phyloP scores from a whole-genome alignment of 2,329 filamentous ascomycete species.

The Fusarium subtropicale region DNA sequence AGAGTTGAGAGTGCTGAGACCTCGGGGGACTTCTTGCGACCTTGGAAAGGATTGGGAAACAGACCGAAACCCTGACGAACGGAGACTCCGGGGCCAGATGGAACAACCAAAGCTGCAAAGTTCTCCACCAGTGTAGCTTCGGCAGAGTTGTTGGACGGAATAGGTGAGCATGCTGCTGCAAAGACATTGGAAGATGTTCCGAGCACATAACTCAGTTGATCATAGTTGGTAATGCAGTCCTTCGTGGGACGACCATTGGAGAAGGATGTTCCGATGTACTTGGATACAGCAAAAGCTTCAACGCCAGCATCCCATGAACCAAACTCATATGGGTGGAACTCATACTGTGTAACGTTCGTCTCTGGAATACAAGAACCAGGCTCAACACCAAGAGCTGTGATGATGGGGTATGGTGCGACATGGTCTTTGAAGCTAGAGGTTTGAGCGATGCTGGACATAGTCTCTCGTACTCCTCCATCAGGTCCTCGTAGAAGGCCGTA shows the following conservation, averaged over 20 bases:
- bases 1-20: conserved; percentile 3
- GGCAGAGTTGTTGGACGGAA: background rate
- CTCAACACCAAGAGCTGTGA: conserved; percentile 13
- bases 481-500: background rate
- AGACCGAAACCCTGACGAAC: conserved; percentile 3
- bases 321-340: conserved; percentile 15
- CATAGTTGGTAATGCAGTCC: conserved; percentile 10
- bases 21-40: background rate
- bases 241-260: background rate
- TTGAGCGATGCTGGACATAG: conserved; percentile 7
- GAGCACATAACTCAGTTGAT: conserved; percentile 14
- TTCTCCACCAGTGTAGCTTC: conserved; percentile 1
- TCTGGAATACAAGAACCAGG: conserved; percentile 6
- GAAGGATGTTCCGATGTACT: background rate
- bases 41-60: conserved; percentile 4
- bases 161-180: conserved; percentile 5
- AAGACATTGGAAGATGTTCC: conserved; percentile 14
- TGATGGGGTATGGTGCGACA: conserved; percentile 1
- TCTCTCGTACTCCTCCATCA: background rate
- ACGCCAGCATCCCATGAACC: conserved; percentile 14
- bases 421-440: conserved; percentile 5
- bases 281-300: background rate
- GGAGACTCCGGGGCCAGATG: background rate
- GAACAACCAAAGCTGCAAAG: background rate
- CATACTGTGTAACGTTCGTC: conserved; percentile 7